Evolutionary conservation across 2,329 filamentous ascomycete genomes (phyloP), one percentile per base, ranked within the genome.

Genomic region (Aspergillus pseudoglaucus): DNA sequence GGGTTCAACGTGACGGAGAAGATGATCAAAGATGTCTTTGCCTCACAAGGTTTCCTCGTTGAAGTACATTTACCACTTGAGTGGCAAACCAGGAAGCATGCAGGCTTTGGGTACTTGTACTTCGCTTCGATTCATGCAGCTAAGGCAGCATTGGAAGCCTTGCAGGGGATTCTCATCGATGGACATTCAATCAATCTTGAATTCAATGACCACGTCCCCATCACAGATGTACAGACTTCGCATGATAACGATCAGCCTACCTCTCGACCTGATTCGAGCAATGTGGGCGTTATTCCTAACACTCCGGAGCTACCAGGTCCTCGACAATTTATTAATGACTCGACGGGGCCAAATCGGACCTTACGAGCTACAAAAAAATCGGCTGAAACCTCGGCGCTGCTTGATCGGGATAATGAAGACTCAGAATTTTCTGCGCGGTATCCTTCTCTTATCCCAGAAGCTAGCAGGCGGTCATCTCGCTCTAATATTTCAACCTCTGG

Each of bases 111-210:
- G 23, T 71, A 70, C 48, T 47, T 70, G 10, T 49, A 58, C 45
- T 71, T 72, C 44, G 59, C 61, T 20, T 66, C 67, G 1, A 53
- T 53, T 8, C 53, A 64, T 47, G 61, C 64, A 7, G 68, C 69
- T 39, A 63, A 58, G 22, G 64, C 60, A 39, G 69, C 67, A 20
- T 55, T 70, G 42, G 54, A 64, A 37, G 63, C 61, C 22, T 51
- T 72, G 17, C 67, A 68, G 48, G 66, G 68, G 25, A 50, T 55
- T 12, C 48, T 61, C 47, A 65, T 72, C 51, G 66, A 69, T 52
- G 68, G 66, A 2, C 66, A 69, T 42, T 60, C 64, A 6, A 66
- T 71, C 45, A 70, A 71, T 48, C 54, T 72, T 20, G 68, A 71
- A 47, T 65, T 63, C 45, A 67, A 63, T 46, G 59, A 70, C 39